Base-by-base conservation (phyloP, 495 filamentous ascomycete genomes). In the Neurospora sublineolata region DNA sequence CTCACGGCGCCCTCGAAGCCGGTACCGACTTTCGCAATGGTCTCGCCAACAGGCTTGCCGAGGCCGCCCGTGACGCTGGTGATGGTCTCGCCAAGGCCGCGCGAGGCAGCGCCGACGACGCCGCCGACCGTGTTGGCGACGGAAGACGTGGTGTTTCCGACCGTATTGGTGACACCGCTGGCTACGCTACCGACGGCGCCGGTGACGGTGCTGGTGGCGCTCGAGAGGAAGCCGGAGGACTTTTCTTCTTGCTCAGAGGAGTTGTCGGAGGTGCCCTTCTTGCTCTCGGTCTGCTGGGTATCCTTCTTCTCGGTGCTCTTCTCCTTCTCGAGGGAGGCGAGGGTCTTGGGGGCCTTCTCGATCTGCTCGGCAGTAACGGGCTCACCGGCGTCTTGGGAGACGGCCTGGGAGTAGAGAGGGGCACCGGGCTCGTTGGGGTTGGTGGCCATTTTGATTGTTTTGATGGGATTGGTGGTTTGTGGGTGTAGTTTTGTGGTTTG, bases 101-200 rank as follows among this genome's bases (percentile, higher is more conserved):
- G 85, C 8, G 87, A 86, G 1, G 88, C 88, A 4, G 90, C 89
- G 46, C 91, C 91, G 1, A 91, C 85, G 1, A 93, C 85, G 41
- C 88, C 88, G 37, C 91, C 91, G 8, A 89, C 87, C 1, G 91
- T 93, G 71, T 89, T 88, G 37, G 91, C 91, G 9, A 89, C 87
- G 1, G 91, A 92, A 71, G 89, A 88, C 3, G 89, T 86, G 33
- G 86, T 76, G 41, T 83, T 86, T 42, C 84, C 84, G 37, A 85
- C 84, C 0, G 83, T 85, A 77, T 87, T 87, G 69, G 83, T 83
- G 11, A 83, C 71, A 1, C 80, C 90, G 41, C 88, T 88, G 6
- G 91, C 80, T 8, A 89, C 89, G 39, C 86, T 81, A 42, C 89
- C 87, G 67, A 85, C 88, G 11, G 89, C 89, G 71, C 90, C 90